Conservation (phyloP, 768 basidiomycete genomes). For the Infundibulicybe gibba region DNA sequence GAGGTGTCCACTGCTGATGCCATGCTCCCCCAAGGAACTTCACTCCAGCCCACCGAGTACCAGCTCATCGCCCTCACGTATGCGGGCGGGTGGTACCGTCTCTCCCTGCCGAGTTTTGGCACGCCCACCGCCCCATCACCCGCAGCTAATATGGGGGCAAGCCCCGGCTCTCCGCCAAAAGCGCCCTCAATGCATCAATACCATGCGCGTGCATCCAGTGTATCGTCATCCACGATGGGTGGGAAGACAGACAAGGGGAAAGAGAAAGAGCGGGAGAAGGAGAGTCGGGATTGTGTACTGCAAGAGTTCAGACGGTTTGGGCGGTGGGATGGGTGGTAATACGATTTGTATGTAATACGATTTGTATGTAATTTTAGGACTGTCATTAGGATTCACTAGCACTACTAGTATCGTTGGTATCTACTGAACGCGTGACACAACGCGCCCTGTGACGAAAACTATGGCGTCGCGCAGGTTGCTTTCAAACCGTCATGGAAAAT, state of each 20-base stretch:
- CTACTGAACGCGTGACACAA: too few species aligned
- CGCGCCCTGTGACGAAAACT: too few species aligned
- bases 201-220: constrained; percentile 50
- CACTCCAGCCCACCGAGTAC: constrained; percentile 38
- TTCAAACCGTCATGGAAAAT: constrained; percentile 71
- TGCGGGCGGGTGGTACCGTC: constrained; percentile 89
- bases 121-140: constrained; percentile 16
- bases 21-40: constrained; percentile 8
- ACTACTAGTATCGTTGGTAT: too few species aligned
- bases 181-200: constrained; percentile 21
- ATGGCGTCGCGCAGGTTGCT: too few species aligned
- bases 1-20: constrained; percentile 40
- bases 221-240: constrained; percentile 41
- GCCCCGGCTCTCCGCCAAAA: constrained; percentile 38
- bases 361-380: too few species aligned
- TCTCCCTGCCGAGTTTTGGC: constrained; percentile 51
- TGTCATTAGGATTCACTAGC: too few species aligned
- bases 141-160: constrained; percentile 14
- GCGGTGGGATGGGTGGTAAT: constrained; percentile 88
- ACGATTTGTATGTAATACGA: constrained; percentile 37
- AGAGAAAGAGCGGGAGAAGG: constrained; percentile 56
- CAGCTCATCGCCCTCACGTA: constrained; percentile 86
- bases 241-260: constrained; percentile 51
- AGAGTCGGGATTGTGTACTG: constrained; percentile 62
- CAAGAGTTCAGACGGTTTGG: constrained; percentile 82